Evolutionary conservation across 805 yeast genomes (phyloP).

Genomic region (Komagataella populi): DNA sequence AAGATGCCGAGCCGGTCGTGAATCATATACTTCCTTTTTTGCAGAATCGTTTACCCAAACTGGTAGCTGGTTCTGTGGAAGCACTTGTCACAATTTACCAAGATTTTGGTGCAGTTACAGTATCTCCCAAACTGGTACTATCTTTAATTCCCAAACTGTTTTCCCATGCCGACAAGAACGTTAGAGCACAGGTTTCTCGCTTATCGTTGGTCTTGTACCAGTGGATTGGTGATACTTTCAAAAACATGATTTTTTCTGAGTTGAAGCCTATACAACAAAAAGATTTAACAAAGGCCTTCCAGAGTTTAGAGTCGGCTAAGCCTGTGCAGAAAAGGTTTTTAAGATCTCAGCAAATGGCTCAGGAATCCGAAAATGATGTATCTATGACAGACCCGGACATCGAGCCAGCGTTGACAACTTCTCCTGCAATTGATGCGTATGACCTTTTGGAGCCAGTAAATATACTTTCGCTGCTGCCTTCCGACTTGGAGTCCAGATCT

Average conservation of each 20-base stretch:
- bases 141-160: constrained; percentile 54
- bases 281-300: constrained; percentile 63
- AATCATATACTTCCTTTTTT: constrained; percentile 54
- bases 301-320: constrained; percentile 24
- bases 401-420: constrained; percentile 18
- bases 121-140: constrained; percentile 44
- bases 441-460: constrained; percentile 61
- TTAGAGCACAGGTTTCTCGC: constrained; percentile 63
- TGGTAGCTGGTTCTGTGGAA: constrained; percentile 52
- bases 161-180: constrained; percentile 77
- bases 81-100: constrained; percentile 43
- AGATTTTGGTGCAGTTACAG: constrained; percentile 49
- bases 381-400: constrained; percentile 20
- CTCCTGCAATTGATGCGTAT: constrained; percentile 40
- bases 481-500: constrained; percentile 39
- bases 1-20: constrained; percentile 49
- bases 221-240: constrained; percentile 59
- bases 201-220: constrained; percentile 57
- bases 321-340: constrained; percentile 45
- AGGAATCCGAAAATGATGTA: constrained; percentile 12
- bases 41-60: constrained; percentile 58
- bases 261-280: constrained; percentile 88
- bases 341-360: constrained; percentile 34
- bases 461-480: constrained; percentile 52
- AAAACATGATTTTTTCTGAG: constrained; percentile 45